These are phyloP conservation scores for Candida sanyaensis DNA, from an alignment of 1,139 yeast species.

Conservation along the genomic window DNA sequence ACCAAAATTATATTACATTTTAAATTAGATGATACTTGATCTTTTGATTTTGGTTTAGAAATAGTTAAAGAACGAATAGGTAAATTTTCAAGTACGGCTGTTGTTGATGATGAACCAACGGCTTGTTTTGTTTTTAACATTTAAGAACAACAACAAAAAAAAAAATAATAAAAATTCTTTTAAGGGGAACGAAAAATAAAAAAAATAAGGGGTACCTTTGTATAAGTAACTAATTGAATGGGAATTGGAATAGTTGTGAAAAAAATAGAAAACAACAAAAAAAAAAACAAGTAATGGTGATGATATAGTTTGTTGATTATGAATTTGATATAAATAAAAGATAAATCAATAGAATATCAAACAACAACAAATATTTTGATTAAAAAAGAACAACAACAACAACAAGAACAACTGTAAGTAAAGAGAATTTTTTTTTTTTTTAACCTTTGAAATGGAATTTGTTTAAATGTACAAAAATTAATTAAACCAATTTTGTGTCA, in stretches of 20 bases:
- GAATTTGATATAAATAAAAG: no score
- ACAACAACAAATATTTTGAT: no score
- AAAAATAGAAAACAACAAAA: background rate
- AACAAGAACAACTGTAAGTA: no score
- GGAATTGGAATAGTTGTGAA: background rate
- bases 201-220: background rate
- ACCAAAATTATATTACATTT: constrained; percentile 39
- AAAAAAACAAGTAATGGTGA: no score
- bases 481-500: no score
- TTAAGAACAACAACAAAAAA: background rate
- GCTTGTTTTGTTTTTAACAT: constrained; percentile 1
- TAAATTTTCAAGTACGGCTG: background rate
- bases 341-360: background rate
- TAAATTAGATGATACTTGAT: constrained; percentile 12
- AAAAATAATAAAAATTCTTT: no score
- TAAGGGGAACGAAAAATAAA: no score
- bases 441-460: no score
- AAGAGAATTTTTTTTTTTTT: no score
- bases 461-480: no score
- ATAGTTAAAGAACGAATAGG: constrained; percentile 12
- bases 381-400: no score
- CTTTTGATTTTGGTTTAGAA: constrained; percentile 12
- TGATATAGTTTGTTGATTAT: background rate
- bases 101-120: background rate
- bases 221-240: background rate